phyloP scores from a whole-genome alignment of 177 flowering plant genomes.

The Vitis hybrid region DNA sequence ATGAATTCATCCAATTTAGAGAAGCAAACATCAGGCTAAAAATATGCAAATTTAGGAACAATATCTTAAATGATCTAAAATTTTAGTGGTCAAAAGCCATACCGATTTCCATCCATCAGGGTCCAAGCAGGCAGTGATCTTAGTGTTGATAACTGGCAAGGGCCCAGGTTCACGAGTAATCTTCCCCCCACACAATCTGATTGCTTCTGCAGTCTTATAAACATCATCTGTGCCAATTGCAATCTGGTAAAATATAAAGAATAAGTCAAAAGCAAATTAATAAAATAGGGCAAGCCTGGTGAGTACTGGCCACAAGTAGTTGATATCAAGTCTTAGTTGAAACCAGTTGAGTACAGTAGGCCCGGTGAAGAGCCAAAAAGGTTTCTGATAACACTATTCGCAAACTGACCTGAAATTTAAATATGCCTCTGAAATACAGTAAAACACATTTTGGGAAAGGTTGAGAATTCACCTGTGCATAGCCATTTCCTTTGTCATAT shows the following conservation, averaged over 20 bases:
- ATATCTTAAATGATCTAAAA: no score
- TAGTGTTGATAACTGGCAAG: constrained; percentile 81
- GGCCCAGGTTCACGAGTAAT: constrained; percentile 90
- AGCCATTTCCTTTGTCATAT: constrained; percentile 47
- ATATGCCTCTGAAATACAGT: no score
- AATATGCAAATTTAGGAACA: no score
- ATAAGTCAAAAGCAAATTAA: constrained; percentile 1
- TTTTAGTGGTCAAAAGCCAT: constrained; percentile 12
- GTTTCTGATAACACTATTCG: neutral
- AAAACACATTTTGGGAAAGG: neutral
- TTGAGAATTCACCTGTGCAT: constrained; percentile 34
- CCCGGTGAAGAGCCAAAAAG: neutral
- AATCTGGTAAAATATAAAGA: constrained; percentile 44
- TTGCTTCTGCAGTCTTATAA: constrained; percentile 78
- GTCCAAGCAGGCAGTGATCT: constrained; percentile 87
- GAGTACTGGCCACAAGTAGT: no score
- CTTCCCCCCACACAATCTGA: constrained; percentile 65
- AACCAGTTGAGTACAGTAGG: neutral
- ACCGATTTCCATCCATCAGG: constrained; percentile 99
- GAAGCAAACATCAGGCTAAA: no score
- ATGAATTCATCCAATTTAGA: no score
- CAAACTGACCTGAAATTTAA: neutral
- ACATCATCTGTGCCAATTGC: constrained; percentile 95
- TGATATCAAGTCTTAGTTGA: neutral
- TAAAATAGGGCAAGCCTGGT: no score